Conservation (phyloP, 2,329 filamentous ascomycete species). For the Fusarium buharicum region DNA sequence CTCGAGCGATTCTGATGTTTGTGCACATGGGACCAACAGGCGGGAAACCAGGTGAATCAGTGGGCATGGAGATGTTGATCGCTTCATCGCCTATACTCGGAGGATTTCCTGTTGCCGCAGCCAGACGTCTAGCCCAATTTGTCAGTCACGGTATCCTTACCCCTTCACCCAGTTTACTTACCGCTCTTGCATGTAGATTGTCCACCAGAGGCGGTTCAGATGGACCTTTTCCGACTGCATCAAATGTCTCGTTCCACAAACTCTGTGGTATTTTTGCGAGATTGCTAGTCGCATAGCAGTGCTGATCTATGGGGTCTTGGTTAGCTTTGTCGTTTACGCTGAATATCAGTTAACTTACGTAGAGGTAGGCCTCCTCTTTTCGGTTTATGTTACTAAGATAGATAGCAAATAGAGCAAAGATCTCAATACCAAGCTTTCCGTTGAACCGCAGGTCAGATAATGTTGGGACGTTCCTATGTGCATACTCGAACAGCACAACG, state of each 20-base stretch:
- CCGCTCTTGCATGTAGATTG: slow-evolving; percentile 48
- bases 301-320: slow-evolving; percentile 33
- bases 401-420: slow-evolving; percentile 43
- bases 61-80: slow-evolving; percentile 43
- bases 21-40: slow-evolving; percentile 45
- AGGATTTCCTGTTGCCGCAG: slow-evolving; percentile 43
- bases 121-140: slow-evolving; percentile 25
- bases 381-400: slow-evolving; percentile 43
- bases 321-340: background rate
- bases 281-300: slow-evolving; percentile 45
- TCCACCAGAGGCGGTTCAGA: slow-evolving; percentile 46
- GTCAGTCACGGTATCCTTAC: background rate
- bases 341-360: slow-evolving; percentile 15
- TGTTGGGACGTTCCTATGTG: slow-evolving; percentile 44
- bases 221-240: slow-evolving; percentile 45
- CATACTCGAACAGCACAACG: slow-evolving; percentile 40
- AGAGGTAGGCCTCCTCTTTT: slow-evolving; percentile 44
- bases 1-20: slow-evolving; percentile 44
- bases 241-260: slow-evolving; percentile 42
- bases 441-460: slow-evolving; percentile 43
- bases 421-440: slow-evolving; percentile 46
- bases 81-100: slow-evolving; percentile 42
- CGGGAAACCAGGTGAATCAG: slow-evolving; percentile 45
- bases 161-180: background rate
- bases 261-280: slow-evolving; percentile 46